Evolutionary conservation across 73 alveolate species (phyloP).

Genomic region (Paraurostyla sp.): DNA sequence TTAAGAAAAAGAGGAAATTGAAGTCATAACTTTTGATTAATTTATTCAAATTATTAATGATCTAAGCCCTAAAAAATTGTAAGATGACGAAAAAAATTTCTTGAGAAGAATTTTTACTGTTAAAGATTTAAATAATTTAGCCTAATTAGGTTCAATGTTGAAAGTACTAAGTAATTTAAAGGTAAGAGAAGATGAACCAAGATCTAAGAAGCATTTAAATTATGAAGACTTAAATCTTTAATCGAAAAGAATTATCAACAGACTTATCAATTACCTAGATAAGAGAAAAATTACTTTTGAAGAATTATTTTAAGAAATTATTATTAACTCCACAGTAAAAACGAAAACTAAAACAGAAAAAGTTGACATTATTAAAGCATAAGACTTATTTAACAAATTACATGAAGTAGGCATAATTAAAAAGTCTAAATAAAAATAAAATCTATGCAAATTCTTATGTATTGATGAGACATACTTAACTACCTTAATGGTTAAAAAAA

Average conservation of each 20-base stretch:
- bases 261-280: not conserved
- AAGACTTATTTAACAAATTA: conserved; percentile 17
- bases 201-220: conserved; percentile 43
- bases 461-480: not conserved
- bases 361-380: conserved; percentile 19
- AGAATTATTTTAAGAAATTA: not conserved
- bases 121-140: not conserved
- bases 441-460: conserved; percentile 30
- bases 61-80: not conserved
- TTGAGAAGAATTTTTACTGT: not conserved
- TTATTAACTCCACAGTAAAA: not conserved
- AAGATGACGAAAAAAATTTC: not conserved
- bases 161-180: not conserved
- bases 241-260: conserved; percentile 29
- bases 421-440: not conserved
- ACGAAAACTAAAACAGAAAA: conserved; percentile 13
- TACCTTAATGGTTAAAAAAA: not conserved
- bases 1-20: not conserved
- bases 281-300: not conserved
- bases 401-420: not conserved
- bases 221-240: not conserved
- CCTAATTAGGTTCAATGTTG: not conserved
- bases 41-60: not conserved
- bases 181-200: not conserved
- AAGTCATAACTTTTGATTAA: not conserved